Base-by-base conservation (phyloP, 2,329 filamentous ascomycete species). In the Trichoderma brevicompactum region DNA sequence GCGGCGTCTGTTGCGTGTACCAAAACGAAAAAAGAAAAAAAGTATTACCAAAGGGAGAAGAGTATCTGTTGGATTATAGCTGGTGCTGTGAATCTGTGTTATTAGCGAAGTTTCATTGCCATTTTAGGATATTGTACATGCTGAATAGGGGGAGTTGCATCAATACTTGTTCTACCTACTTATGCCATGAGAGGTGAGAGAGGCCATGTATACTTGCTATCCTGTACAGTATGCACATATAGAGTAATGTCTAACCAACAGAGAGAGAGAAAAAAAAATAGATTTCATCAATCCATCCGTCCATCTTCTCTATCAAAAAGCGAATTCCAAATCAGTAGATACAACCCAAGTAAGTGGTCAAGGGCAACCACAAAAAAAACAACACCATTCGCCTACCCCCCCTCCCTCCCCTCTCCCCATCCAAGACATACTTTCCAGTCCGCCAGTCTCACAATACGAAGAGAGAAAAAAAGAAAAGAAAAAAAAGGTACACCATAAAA, bases 41-140 rank as follows among this genome's bases (percentile, higher is more conserved):
- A 19, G 40, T 55, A 48, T 13, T 56, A 44, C 38, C 40, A 19
- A 40, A 10, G 36, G 23, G 41, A 52, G 38, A 54, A 17, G n/a
- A 19, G 46, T 23, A 32, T 32, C 7, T 54, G 41, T 62, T 61
- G 32, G 64, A 62, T 50, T 53, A 65, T 59, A 32, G 48, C 28
- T 19, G 49, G 52, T 55, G 58, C 28, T 40, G 49, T 40, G 58
- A 43, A 23, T 63, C 41, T 28, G 36, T 44, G 13, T 48, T 50
- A 36, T 43, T 62, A 59, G 55, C 55, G 43, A 48, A 43, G 41
- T 36, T 59, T 36, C 55, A 59, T 48, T 23, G 43, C 23, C 44
- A 48, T 36, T 56, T 41, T 19, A 55, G 60, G 60, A 54, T 41
- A 66, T 50, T 43, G 61, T 54, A 50, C 28, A 49, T 50, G 60